phyloP scores from a whole-genome alignment of 139 green algal species.

The Chlorella sorokiniana region DNA sequence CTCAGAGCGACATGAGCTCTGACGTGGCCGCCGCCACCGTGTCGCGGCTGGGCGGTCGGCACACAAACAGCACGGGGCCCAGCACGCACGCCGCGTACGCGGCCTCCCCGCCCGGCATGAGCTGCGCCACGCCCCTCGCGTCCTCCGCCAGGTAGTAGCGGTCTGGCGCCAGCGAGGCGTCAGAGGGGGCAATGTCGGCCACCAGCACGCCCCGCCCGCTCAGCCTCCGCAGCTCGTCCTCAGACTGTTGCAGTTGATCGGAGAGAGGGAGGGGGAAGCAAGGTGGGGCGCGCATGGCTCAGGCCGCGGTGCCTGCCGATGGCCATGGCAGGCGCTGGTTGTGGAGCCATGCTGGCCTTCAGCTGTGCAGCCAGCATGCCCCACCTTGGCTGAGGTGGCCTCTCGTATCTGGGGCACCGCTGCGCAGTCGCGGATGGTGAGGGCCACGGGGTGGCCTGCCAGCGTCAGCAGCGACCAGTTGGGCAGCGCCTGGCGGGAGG shows the following conservation, averaged over 20 bases:
- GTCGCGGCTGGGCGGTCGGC: constrained; percentile 54
- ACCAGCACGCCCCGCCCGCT: constrained; percentile 71
- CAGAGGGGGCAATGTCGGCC: constrained; percentile 41
- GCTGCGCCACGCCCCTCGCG: constrained; percentile 18
- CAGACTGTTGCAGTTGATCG: constrained; percentile 30
- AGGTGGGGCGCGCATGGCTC: background rate
- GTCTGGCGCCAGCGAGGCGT: background rate
- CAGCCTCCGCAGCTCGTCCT: constrained; percentile 63
- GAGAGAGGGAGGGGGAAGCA: background rate
- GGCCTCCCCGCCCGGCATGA: constrained; percentile 43
- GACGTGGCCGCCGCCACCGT: constrained; percentile 11
- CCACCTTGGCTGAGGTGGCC: constrained; percentile 51
- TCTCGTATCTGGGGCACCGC: constrained; percentile 42
- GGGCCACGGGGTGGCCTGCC: constrained; percentile 58
- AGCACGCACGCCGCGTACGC: constrained; percentile 10
- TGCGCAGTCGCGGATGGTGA: constrained; percentile 63
- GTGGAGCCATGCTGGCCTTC: no score
- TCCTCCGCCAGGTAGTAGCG: constrained; percentile 54
- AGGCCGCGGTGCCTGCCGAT: background rate
- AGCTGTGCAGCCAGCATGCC: background rate
- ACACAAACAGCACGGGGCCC: constrained; percentile 66
- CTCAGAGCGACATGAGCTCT: constrained; percentile 43
- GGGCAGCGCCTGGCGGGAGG: constrained; percentile 57
- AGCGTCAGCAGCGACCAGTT: constrained; percentile 72
- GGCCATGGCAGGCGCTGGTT: background rate